phyloP scores from a whole-genome alignment of 2,329 filamentous ascomycete species.

The Botrytis fragariae region DNA sequence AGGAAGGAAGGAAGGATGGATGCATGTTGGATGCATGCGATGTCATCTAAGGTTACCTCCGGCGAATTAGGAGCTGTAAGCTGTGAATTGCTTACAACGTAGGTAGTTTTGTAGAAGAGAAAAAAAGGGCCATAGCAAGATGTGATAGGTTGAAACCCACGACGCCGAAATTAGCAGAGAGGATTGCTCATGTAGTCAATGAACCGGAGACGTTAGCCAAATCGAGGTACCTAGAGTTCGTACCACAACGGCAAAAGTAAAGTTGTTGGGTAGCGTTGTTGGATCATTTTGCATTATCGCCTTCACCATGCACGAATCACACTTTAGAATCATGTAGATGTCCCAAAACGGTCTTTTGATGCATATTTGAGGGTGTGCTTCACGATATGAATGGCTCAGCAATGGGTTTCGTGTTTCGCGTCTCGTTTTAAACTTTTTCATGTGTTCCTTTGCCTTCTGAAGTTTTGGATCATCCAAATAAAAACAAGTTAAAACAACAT shows the following conservation, averaged over 20 bases:
- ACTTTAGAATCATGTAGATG: constrained; percentile 1
- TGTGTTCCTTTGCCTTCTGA: neutral
- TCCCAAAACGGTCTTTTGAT: constrained; percentile 14
- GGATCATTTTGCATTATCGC: constrained; percentile 12
- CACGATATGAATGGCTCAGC: constrained; percentile 30
- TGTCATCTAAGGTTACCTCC: constrained; percentile 17
- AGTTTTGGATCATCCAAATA: neutral
- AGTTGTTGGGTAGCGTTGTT: constrained; percentile 11
- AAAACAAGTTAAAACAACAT: neutral
- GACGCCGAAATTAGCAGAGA: constrained; percentile 10
- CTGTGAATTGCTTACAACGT: neutral
- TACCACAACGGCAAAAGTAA: constrained; percentile 5
- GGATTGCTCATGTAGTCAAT: constrained; percentile 16
- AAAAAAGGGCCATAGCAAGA: neutral
- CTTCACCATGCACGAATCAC: constrained; percentile 9
- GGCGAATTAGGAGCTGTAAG: constrained; percentile 13
- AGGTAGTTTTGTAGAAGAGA: neutral
- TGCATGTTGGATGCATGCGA: constrained; percentile 10
- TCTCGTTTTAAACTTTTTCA: constrained; percentile 24
- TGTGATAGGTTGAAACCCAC: constrained; percentile 15
- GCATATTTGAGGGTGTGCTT: constrained; percentile 29
- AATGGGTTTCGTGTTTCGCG: constrained; percentile 29
- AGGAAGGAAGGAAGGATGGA: constrained; percentile 12
- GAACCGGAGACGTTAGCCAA: neutral
- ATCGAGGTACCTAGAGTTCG: constrained; percentile 11